phyloP scores from a whole-genome alignment of 352 stramenopile species.

The Aphanomyces stellatus region DNA sequence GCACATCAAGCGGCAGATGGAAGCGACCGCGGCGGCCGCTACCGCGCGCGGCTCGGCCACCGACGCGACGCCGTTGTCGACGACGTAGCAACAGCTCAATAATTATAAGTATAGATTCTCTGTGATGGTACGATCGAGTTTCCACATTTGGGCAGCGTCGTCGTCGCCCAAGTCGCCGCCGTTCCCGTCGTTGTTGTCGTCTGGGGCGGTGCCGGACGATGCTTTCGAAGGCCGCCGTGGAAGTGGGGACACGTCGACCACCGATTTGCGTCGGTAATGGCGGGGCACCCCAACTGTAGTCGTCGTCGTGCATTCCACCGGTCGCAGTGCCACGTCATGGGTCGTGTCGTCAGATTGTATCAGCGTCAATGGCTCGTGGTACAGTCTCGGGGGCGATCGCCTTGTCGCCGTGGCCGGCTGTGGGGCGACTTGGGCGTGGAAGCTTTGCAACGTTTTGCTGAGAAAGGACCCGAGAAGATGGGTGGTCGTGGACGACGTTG shows the following conservation, averaged over 20 bases:
- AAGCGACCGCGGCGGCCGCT: neutral
- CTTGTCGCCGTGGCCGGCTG: too few relatives aligned
- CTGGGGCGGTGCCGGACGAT: neutral
- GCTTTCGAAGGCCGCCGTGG: neutral
- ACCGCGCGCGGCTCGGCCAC: too few relatives aligned
- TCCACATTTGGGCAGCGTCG: neutral
- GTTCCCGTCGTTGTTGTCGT: neutral
- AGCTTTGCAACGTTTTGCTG: neutral
- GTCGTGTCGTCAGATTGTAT: too few relatives aligned
- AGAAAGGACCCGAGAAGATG: slow-evolving; percentile 16
- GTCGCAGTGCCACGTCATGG: too few relatives aligned
- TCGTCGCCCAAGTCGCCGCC: neutral
- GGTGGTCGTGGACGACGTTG: neutral
- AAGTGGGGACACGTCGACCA: neutral
- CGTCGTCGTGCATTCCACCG: neutral
- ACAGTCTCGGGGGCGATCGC: too few relatives aligned
- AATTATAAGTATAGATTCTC: slow-evolving; percentile 21
- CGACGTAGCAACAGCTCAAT: too few relatives aligned
- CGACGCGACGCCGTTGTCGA: too few relatives aligned
- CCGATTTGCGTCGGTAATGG: neutral
- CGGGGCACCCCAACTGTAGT: neutral
- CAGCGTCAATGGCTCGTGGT: too few relatives aligned
- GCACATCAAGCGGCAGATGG: neutral
- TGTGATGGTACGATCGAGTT: neutral
- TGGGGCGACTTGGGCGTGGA: too few relatives aligned